Base-by-base conservation (phyloP, 2,329 filamentous ascomycete species). In the Phoma herbarum region DNA sequence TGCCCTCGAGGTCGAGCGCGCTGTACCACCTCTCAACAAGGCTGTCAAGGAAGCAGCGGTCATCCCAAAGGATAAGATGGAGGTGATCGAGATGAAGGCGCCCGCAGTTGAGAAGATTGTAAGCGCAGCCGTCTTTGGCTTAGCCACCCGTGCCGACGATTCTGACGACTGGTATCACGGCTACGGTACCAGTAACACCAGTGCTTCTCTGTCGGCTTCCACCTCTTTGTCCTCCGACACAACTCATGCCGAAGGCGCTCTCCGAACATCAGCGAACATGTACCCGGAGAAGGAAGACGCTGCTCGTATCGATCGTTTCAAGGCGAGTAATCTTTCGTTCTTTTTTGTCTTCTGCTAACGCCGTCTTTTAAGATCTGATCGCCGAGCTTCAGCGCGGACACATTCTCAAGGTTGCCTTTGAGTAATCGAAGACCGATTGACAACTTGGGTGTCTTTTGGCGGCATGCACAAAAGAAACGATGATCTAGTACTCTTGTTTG, bases 291-390 rank as follows among this genome's bases (percentile, higher is more conserved):
- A 42, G 5, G 26, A 56, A 7, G 20, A 39, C 3, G 14, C 33
- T 20, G 29, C 25, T 3, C 2, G 16, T 20, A 31, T 29, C 22
- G 61, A 64, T 35, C 59, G 57, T 16, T 62, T 64, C 52, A 61
- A 64, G 41, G 61, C 48, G 25, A 45, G 43, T 35, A 20, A 12
- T 29, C 16, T 12, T 14, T 7, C 11, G 2, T 4, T 1, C 7
- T 12, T 10, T 20, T 4, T 10, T 8, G 8, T 3, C 22, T 8
- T 23, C 9, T 33, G 16, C 37, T 51, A 29, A 54, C n/a, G n/a
- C n/a, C n/a, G n/a, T n/a, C n/a, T n/a, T n/a, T n/a, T n/a, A 64
- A 61, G 25, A 55, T 8, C 37, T 66, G 0, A n/a, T 66, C 20
- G 44, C 45, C 11, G 54, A 57, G 33, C 51, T 63, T 12, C 47